Evolutionary conservation across 352 stramenopile species (phyloP), one percentile per base, ranked within the genome.

Genomic region (Phytophthora boehmeriae): DNA sequence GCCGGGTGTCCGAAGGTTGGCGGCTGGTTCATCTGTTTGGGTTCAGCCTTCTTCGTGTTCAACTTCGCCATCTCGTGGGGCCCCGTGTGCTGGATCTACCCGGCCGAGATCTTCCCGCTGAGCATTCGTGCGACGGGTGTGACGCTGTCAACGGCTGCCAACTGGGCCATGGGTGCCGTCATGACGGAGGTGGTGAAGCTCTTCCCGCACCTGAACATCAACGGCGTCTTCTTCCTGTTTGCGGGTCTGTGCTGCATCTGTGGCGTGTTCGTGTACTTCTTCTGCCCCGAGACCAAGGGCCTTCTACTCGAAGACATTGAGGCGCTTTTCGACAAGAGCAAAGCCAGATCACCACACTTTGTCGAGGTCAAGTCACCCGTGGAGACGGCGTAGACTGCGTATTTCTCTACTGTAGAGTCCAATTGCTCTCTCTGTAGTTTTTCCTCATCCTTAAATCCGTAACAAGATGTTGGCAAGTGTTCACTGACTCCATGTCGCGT

Each of bases 241-340:
- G 49, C 62, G 17, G 62, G 39, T 13, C 43, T 66, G n/a, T 70
- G 62, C 62, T 60, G 47, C 62, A 54, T 81, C 52, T 74, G 55
- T 22, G 66, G 52, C 17, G 64, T 72, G 10, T 79, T 79, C 30
- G 81, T 89, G 28, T 78, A 68, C 46, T 75, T 80, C 57, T 73
- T 87, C 19, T 61, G 54, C 19, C 54, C 54, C n/a, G 54, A 61
- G 42, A 61, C 54, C n/a, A 61, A 61, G 54, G 43, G 54, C 34
- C 36, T 61, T 17, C 20, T 61, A 43, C 54, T 61, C 23, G 54
- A 61, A 32, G 54, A 61, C 23, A 46, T 61, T 10, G 54, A 61
- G 54, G 30, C 34, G 8, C 30, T 61, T 1, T 61, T 61, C 22
- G 54, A 61, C 54, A 61, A 61, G 42, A 54, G 38, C 43, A 46